phyloP scores from a whole-genome alignment of 2,329 filamentous ascomycete genomes.

The Fusarium zealandicum region DNA sequence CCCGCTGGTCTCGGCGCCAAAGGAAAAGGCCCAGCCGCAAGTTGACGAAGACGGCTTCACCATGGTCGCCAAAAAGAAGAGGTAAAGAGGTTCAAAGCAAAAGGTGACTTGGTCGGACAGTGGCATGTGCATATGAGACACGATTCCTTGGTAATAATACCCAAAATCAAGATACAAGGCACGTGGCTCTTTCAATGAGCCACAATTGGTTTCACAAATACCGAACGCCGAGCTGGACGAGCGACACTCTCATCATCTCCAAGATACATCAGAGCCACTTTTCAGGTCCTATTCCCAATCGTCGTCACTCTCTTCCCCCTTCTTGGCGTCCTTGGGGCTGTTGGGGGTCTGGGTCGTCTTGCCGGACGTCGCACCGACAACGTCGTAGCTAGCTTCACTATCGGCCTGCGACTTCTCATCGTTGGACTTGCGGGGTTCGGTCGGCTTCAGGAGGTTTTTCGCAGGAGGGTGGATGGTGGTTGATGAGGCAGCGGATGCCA shows the following conservation, averaged over 20 bases:
- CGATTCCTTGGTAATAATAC: slow-evolving; percentile 39
- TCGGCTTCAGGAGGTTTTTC: slow-evolving; percentile 62
- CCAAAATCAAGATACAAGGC: slow-evolving; percentile 38
- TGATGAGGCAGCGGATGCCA: slow-evolving; percentile 63
- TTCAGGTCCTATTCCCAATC: slow-evolving; percentile 72
- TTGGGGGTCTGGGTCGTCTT: slow-evolving; percentile 78
- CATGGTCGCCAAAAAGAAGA: slow-evolving; percentile 74
- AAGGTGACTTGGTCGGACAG: not conserved
- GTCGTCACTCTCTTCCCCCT: slow-evolving; percentile 63
- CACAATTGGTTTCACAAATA: slow-evolving; percentile 35
- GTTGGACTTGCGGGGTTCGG: slow-evolving; percentile 75
- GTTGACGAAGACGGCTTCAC: slow-evolving; percentile 85
- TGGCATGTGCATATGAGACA: slow-evolving; percentile 20
- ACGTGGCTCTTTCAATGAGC: slow-evolving; percentile 27
- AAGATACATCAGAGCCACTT: slow-evolving; percentile 16
- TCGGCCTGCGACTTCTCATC: slow-evolving; percentile 91
- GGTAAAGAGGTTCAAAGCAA: slow-evolving; percentile 46
- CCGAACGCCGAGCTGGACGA: slow-evolving; percentile 46
- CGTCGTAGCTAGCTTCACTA: slow-evolving; percentile 94
- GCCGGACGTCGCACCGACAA: slow-evolving; percentile 81
- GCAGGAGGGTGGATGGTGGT: slow-evolving; percentile 65
- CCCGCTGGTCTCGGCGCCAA: slow-evolving; percentile 61
- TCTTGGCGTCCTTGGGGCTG: slow-evolving; percentile 65
- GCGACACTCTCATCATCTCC: slow-evolving; percentile 27
- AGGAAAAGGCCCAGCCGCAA: slow-evolving; percentile 72